Base-by-base conservation (phyloP, 805 yeast genomes). In the Ogataea nakhonphanomensis region DNA sequence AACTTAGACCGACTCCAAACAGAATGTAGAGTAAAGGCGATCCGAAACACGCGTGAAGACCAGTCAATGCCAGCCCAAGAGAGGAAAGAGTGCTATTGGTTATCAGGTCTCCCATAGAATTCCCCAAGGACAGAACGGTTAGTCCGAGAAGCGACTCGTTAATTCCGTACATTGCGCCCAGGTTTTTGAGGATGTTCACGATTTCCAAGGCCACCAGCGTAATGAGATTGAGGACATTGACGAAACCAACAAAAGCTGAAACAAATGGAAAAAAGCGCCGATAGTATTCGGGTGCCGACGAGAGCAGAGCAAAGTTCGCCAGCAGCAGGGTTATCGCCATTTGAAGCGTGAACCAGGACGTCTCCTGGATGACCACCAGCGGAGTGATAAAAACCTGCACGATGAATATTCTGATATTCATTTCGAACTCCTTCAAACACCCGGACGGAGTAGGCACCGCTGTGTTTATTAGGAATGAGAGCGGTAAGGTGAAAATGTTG, bases 11-110 rank as follows among this genome's bases (percentile, higher is more conserved):
- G 14, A 76, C 61, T 1, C 81, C 81, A 13, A 74, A 54, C 44
- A 75, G 55, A 7, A 73, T 67, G 30, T 72, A 63, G 10, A 76
- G 50, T 10, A 76, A 55, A 0, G 79, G 79, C 1, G 81, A 71
- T 1, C 81, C 81, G 41, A 75, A 62, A 47, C 80, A 74, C 1
- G 81, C 69, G 47, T 71, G 71, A 7, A 76, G 54, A 0, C 79
- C 80, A 8, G 68, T 68, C 7, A 68, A 50, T 7, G 76, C 68
- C 9, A 59, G 43, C 1, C 66, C 68, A 7, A 61, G 37, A 2
- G 56, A 56, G 2, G 67, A 53, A 10, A 76, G 55, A 7, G 79
- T 70, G 2, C 66, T 51, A 45, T 76, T 74, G n/a, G 78, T 69
- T 23, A 75, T 64, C 26, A 75, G 54, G 47, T 76, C 81, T 21